Evolutionary conservation across 768 basidiomycete genomes (phyloP).

Genomic region (Lentinula detonsa): DNA sequence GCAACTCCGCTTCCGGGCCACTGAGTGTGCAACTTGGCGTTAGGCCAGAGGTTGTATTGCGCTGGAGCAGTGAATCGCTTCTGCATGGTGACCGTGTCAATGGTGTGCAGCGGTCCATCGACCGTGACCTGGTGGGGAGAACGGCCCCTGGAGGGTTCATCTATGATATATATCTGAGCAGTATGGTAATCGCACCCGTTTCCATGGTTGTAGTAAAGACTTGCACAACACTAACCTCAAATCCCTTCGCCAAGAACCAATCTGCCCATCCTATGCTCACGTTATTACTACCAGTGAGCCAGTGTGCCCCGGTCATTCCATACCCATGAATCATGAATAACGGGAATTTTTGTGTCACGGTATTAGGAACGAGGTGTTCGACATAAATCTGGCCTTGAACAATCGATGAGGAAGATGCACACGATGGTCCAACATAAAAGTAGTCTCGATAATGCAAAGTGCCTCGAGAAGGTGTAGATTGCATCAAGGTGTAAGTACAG

Average conservation of each 20-base stretch:
- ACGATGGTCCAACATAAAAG: constrained; percentile 24
- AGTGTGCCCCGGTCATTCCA: constrained; percentile 25
- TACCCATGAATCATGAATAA: constrained; percentile 23
- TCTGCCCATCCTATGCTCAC: constrained; percentile 27
- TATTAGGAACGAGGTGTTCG: constrained; percentile 20
- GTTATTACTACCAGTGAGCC: constrained; percentile 25
- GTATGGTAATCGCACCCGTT: not conserved
- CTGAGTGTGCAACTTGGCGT: constrained; percentile 39
- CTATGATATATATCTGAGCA: constrained; percentile 33
- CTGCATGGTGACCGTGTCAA: constrained; percentile 26
- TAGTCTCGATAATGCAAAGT: constrained; percentile 22
- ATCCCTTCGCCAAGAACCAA: constrained; percentile 24
- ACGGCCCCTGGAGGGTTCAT: constrained; percentile 40
- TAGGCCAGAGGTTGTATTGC: constrained; percentile 35
- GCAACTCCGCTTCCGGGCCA: constrained; percentile 47
- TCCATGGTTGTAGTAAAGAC: no score
- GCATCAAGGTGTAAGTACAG: not conserved
- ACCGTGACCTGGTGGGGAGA: constrained; percentile 34
- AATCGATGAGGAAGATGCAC: constrained; percentile 15
- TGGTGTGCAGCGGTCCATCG: constrained; percentile 28
- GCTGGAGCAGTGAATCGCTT: constrained; percentile 38
- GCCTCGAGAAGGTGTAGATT: not conserved
- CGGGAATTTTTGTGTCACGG: constrained; percentile 13
- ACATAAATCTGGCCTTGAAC: constrained; percentile 26
- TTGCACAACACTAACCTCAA: constrained; percentile 18